Evolutionary conservation across 176 grass and related monocot genomes (phyloP), one percentile per base, ranked within the genome.

Genomic region (Rhynchospora breviuscula): DNA sequence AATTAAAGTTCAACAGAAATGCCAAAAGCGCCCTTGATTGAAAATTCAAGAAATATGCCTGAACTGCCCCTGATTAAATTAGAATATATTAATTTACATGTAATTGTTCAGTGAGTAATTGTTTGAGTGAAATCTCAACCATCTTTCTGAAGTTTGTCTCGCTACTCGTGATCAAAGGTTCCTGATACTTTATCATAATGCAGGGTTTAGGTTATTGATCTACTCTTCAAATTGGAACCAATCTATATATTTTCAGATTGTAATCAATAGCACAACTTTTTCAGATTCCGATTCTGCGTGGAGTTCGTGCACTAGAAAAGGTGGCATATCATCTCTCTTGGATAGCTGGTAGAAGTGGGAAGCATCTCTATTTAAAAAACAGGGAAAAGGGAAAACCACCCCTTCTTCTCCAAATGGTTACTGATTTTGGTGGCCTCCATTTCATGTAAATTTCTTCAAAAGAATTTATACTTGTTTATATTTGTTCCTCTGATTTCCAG

Each of bases 331-430:
- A 74, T 47, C 51, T 93, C n/a, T 95, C 86, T 45, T 87, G 91
- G 93, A 86, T 99, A 84, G 82, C 91, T 75, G 69, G 93, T 58
- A 95, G 83, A 90, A 95, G 86, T 31, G 96, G 96, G 71, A 99
- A 95, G 79, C 96, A 95, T 89, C 79, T 95, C 25, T 93, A 91
- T 78, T 81, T 95, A 8, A 98, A 93, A 74, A 89, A 98, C 68
- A 70, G 59, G 54, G 78, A 95, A 85, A 85, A 93, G 49, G 88
- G 81, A 78, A 98, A 98, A 85, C 92, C 89, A 78, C 92, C 95
- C 57, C 87, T 95, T 77, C 96, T 98, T 74, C 88, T 93, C 80
- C 92, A 90, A 83, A 98, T 98, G 95, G 91, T 93, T 81, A 88
- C 72, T 33, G 93, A 98, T 45, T 88, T 59, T 57, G 88, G 79